Evolutionary conservation across 345 rosid genomes (phyloP).

Genomic region (Melaleuca quinquenervia): DNA sequence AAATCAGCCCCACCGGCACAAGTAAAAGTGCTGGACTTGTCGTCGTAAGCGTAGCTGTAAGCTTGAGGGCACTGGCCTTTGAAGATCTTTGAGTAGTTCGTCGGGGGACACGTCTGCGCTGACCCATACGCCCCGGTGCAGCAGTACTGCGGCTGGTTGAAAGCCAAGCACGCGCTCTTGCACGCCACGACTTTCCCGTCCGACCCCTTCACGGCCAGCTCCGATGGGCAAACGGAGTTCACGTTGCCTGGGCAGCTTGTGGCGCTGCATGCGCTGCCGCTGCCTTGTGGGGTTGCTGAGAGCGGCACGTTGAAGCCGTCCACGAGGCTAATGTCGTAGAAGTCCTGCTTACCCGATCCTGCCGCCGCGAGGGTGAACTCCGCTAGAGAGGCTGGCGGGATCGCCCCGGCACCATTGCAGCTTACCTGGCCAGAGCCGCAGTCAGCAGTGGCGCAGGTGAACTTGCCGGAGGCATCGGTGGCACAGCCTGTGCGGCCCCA

Average conservation of each 20-base stretch:
- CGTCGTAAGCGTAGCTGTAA: slow-evolving; percentile 25
- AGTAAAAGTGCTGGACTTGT: slow-evolving; percentile 7
- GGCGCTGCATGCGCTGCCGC: slow-evolving; percentile 1
- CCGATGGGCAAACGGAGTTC: slow-evolving; percentile 17
- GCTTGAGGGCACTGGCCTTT: slow-evolving; percentile 13
- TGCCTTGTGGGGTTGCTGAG: slow-evolving; percentile 19
- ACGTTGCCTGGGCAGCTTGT: slow-evolving; percentile 13
- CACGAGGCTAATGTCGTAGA: slow-evolving; percentile 28
- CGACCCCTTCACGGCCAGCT: slow-evolving; percentile 7
- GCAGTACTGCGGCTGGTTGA: slow-evolving; percentile 20
- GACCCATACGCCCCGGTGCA: slow-evolving; percentile 11
- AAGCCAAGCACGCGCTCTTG: slow-evolving; percentile 22
- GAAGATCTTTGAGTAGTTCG: slow-evolving; percentile 14
- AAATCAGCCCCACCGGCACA: slow-evolving; percentile 11
- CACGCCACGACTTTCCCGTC: slow-evolving; percentile 19
- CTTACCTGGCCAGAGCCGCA: slow-evolving; percentile 19
- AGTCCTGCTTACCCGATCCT: slow-evolving; percentile 3
- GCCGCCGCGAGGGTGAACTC: slow-evolving; percentile 11
- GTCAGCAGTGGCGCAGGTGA: slow-evolving; percentile 20
- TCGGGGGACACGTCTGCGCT: slow-evolving; percentile 8
- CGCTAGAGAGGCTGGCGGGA: slow-evolving; percentile 14
- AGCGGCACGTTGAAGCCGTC: slow-evolving; percentile 34
- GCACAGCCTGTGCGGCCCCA: slow-evolving; percentile 25
- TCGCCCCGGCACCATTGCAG: slow-evolving; percentile 20
- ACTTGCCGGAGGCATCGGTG: slow-evolving; percentile 7